A percentile compares a stretch with the other conserved stretches of the same genome.
phyloP scores from a whole-genome alignment of 352 stramenopile species.

The Elongisporangium senticosum region DNA sequence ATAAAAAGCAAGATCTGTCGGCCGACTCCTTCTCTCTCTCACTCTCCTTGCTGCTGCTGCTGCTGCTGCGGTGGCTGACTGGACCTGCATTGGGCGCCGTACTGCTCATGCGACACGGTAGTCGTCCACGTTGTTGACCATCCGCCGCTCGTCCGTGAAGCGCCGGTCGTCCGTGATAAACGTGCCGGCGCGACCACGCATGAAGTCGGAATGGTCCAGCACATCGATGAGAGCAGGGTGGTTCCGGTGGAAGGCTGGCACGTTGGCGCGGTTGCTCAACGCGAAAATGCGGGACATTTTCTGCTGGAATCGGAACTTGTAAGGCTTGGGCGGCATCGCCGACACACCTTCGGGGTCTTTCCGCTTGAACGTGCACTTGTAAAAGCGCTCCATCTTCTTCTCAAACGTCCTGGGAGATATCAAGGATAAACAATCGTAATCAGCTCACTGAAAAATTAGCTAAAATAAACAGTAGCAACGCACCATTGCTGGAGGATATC shows the following conservation, averaged over 20 bases:
- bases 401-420: constrained; percentile 62
- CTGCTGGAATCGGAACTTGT: constrained; percentile 90
- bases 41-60: not conserved
- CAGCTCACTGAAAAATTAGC: constrained; percentile 3
- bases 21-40: constrained; percentile 2
- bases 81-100: constrained; percentile 12
- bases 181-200: constrained; percentile 42
- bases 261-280: constrained; percentile 53
- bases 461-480: constrained; percentile 9
- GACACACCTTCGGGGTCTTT: constrained; percentile 86
- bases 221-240: constrained; percentile 77
- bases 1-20: constrained; percentile 4
- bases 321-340: constrained; percentile 83
- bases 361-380: constrained; percentile 85
- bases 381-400: constrained; percentile 90
- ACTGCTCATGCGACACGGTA: constrained; percentile 20
- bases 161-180: constrained; percentile 41
- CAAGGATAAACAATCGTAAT: constrained; percentile 4
- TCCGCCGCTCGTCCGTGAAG: constrained; percentile 11
- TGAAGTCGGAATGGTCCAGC: constrained; percentile 73
- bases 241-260: constrained; percentile 65
- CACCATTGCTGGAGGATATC: constrained; percentile 90
- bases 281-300: constrained; percentile 88
- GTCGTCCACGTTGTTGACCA: constrained; percentile 21
- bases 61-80: not conserved